These are phyloP conservation scores for Purpureocillium takamizusanense DNA, from an alignment of 2,329 filamentous ascomycete species.

Conservation along the genomic window DNA sequence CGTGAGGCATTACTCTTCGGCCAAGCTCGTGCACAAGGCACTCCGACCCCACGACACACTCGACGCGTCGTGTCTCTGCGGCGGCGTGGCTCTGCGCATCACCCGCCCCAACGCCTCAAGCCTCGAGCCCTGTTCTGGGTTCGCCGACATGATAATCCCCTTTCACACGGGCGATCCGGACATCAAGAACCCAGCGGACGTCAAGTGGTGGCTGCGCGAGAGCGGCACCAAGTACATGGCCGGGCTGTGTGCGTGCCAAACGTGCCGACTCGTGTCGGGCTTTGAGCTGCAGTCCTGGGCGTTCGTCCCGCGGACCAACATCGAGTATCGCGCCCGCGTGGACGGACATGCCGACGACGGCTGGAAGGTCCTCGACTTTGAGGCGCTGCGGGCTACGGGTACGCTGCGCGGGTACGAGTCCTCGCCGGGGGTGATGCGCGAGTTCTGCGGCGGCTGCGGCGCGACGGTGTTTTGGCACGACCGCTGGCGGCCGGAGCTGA, in stretches of 20 bases:
- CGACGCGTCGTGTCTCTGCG: constrained; percentile 17
- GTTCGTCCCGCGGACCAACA: constrained; percentile 52
- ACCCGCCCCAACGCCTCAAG: constrained; percentile 42
- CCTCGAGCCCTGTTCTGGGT: constrained; percentile 32
- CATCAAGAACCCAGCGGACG: constrained; percentile 33
- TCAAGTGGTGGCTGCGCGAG: constrained; percentile 52
- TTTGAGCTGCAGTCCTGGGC: constrained; percentile 59
- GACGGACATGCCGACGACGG: neutral
- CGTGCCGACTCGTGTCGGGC: constrained; percentile 51
- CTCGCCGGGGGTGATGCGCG: constrained; percentile 41
- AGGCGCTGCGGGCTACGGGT: constrained; percentile 22
- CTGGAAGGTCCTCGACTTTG: constrained; percentile 21
- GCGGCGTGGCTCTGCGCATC: constrained; percentile 45
- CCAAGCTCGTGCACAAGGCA: too few relatives aligned
- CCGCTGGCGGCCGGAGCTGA: constrained; percentile 39
- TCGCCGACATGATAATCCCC: constrained; percentile 44
- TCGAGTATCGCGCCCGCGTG: constrained; percentile 26
- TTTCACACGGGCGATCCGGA: constrained; percentile 26
- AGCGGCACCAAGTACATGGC: constrained; percentile 43
- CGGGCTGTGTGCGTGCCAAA: constrained; percentile 51
- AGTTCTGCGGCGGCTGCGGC: constrained; percentile 55
- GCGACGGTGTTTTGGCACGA: constrained; percentile 57
- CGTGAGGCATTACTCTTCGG: neutral
- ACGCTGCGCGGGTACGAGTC: constrained; percentile 45
- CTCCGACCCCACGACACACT: constrained; percentile 4